These are phyloP conservation scores for Pseudocercospora cruenta DNA, from an alignment of 2,329 filamentous ascomycete species.

Conservation along the genomic window DNA sequence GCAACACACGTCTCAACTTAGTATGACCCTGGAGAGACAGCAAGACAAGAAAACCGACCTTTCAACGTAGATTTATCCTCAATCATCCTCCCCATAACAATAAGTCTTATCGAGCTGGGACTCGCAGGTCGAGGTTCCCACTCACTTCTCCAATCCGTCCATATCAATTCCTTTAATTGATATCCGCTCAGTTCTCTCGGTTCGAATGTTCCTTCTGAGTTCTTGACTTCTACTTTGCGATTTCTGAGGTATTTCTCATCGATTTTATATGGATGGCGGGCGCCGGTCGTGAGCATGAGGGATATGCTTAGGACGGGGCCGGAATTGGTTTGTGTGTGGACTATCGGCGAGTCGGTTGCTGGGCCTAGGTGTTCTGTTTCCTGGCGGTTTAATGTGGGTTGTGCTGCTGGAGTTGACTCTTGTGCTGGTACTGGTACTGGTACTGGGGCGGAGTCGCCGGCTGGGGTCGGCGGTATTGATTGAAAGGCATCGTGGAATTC, in stretches of 20 bases:
- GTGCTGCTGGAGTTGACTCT: slow-evolving; percentile 5
- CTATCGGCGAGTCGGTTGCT: slow-evolving; percentile 48
- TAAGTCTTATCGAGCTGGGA: slow-evolving; percentile 85
- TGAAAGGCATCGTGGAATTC: slow-evolving; percentile 17
- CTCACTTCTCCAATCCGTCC: slow-evolving; percentile 83
- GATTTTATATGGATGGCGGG: slow-evolving; percentile 86
- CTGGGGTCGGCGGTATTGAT: slow-evolving; percentile 6
- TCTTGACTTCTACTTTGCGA: slow-evolving; percentile 76
- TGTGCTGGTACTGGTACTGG: not conserved
- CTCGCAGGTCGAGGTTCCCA: slow-evolving; percentile 87
- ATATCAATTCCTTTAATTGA: slow-evolving; percentile 89
- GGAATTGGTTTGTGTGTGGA: slow-evolving; percentile 42
- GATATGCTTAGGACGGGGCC: slow-evolving; percentile 68
- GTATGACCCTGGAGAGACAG: too few species aligned
- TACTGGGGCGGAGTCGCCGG: not conserved
- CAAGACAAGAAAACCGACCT: slow-evolving; percentile 64
- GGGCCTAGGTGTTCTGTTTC: slow-evolving; percentile 54
- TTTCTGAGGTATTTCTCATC: slow-evolving; percentile 84
- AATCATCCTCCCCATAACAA: slow-evolving; percentile 86
- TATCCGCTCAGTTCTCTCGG: slow-evolving; percentile 91
- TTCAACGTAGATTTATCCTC: slow-evolving; percentile 85
- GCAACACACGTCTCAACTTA: too few species aligned
- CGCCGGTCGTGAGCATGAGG: slow-evolving; percentile 73
- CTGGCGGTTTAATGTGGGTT: slow-evolving; percentile 37
- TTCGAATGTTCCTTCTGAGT: slow-evolving; percentile 65